Evolutionary conservation across 1,139 yeast genomes (phyloP).

Genomic region (Taphrina wiesneri): DNA sequence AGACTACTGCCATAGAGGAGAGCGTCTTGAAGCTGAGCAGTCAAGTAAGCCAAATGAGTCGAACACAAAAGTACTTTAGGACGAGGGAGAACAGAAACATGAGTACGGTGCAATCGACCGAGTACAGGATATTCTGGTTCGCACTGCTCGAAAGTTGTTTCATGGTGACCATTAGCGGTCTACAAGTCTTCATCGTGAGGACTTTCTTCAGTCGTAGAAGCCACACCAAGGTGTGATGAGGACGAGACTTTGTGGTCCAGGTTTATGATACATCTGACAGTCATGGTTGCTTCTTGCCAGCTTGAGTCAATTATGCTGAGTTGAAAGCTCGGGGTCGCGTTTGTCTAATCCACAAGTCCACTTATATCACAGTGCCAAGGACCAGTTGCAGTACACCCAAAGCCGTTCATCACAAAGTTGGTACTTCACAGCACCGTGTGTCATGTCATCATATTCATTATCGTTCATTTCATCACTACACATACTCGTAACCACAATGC

Average conservation of each 20-base stretch:
- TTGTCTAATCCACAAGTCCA: too few species aligned
- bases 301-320: too few species aligned
- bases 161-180: constrained; percentile 81
- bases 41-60: constrained; percentile 64
- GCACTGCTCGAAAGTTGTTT: constrained; percentile 76
- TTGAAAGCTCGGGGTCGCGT: too few species aligned
- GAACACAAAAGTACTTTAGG: constrained; percentile 64
- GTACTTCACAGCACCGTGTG: too few species aligned
- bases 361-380: too few species aligned
- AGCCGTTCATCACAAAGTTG: too few species aligned
- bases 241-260: too few species aligned
- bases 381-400: too few species aligned
- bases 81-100: constrained; percentile 93
- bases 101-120: constrained; percentile 85
- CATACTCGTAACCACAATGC: neutral
- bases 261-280: too few species aligned
- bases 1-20: constrained; percentile 48
- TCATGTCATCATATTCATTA: neutral
- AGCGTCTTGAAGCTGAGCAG: constrained; percentile 63
- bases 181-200: constrained; percentile 82
- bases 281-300: too few species aligned
- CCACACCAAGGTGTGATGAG: constrained; percentile 49
- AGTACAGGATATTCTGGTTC: constrained; percentile 80
- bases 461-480: neutral
- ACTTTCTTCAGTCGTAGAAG: constrained; percentile 63